phyloP scores from a whole-genome alignment of 202 grass and related monocot species.

The Hordeum pubiflorum region DNA sequence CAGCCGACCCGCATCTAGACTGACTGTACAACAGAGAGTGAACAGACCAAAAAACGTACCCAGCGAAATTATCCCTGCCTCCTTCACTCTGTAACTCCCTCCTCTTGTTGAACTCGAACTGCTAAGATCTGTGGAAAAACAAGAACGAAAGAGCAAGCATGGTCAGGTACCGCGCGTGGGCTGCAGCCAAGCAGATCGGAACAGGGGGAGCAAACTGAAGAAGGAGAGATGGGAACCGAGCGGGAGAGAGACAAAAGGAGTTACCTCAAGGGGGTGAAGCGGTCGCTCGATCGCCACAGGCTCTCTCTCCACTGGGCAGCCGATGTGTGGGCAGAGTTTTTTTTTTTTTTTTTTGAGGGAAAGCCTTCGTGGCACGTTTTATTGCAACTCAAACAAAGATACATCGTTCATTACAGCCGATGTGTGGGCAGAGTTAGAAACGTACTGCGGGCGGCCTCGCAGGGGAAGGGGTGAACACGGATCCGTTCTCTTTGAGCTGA shows the following conservation, averaged over 20 bases:
- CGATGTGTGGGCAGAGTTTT: neutral
- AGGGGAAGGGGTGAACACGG: neutral
- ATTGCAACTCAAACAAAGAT: no score
- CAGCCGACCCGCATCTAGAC: neutral
- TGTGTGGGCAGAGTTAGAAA: constrained; percentile 25
- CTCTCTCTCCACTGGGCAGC: neutral
- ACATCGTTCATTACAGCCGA: neutral
- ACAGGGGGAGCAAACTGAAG: neutral
- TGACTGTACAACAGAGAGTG: neutral
- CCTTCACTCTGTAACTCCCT: neutral
- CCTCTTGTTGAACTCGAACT: neutral
- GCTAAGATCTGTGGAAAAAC: constrained; percentile 2
- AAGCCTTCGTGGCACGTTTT: no score
- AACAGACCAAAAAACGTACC: constrained; percentile 22
- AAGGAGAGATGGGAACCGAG: neutral
- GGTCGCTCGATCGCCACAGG: neutral
- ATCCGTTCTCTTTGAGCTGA: neutral
- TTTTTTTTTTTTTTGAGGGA: no score
- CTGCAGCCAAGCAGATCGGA: neutral
- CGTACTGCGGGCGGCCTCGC: neutral
- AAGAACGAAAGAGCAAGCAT: neutral
- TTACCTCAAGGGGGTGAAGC: neutral
- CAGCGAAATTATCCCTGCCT: neutral
- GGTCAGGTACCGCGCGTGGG: neutral
- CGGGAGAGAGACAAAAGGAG: neutral